Conservation (phyloP, 768 basidiomycete species). For the Lenzites betulinus region DNA sequence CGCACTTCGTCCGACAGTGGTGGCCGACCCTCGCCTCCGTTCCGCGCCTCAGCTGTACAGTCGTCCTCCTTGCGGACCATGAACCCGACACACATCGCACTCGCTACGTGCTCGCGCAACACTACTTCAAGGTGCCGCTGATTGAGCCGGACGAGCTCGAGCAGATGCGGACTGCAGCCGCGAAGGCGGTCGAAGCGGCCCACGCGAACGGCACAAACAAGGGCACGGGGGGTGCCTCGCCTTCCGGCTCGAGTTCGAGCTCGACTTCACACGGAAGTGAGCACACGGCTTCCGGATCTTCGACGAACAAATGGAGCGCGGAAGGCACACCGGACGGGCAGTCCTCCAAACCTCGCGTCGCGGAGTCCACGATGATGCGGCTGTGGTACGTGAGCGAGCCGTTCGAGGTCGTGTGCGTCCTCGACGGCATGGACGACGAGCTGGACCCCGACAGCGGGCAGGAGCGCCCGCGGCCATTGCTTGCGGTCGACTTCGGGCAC, state of each 20-base stretch:
- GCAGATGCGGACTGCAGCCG: not conserved
- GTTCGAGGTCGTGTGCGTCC: slow-evolving; percentile 71
- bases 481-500: slow-evolving; percentile 88
- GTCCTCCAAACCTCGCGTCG: slow-evolving; percentile 27
- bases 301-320: slow-evolving; percentile 10
- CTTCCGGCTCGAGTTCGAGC: not conserved
- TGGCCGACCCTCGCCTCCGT: slow-evolving; percentile 70
- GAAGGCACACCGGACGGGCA: not conserved
- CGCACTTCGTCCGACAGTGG: slow-evolving; percentile 81
- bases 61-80: slow-evolving; percentile 65
- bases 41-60: slow-evolving; percentile 70
- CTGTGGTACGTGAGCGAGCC: slow-evolving; percentile 72
- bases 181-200: slow-evolving; percentile 6
- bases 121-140: slow-evolving; percentile 74
- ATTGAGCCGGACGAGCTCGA: slow-evolving; percentile 20
- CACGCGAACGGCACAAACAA: not conserved
- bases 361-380: slow-evolving; percentile 57
- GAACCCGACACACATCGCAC: slow-evolving; percentile 61
- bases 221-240: not conserved
- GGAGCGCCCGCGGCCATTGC: slow-evolving; percentile 64
- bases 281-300: not conserved
- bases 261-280: no score
- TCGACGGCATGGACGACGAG: slow-evolving; percentile 45
- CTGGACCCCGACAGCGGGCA: slow-evolving; percentile 36
- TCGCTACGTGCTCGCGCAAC: slow-evolving; percentile 68